A percentile compares a stretch with the other conserved stretches of the same genome.
phyloP scores from a whole-genome alignment of 352 stramenopile genomes.

The Globisporangium spinosum region DNA sequence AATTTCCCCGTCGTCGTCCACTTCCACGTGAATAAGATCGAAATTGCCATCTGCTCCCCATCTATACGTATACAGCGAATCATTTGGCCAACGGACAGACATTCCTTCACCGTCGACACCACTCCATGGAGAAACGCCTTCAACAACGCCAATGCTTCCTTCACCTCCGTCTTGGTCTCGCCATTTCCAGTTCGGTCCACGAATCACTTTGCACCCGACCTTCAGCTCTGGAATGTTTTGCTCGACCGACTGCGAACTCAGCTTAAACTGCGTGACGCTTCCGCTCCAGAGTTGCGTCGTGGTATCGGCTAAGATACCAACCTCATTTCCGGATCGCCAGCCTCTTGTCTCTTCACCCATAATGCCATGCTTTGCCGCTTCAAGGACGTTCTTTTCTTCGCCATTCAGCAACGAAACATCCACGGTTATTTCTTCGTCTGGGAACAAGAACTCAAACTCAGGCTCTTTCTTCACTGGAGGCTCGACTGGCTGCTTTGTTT shows the following conservation, averaged over 20 bases:
- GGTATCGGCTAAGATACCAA: constrained; percentile 68
- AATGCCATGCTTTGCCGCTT: constrained; percentile 69
- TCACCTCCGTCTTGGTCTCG: constrained; percentile 86
- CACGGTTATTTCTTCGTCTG: constrained; percentile 55
- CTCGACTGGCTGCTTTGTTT: constrained; percentile 17
- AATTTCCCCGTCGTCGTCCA: constrained; percentile 75
- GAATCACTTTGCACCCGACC: constrained; percentile 85
- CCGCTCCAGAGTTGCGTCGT: constrained; percentile 76
- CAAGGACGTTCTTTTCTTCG: constrained; percentile 46
- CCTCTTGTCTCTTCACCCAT: constrained; percentile 46
- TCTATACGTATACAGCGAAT: constrained; percentile 86
- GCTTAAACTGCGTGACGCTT: constrained; percentile 61
- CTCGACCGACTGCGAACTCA: constrained; percentile 43
- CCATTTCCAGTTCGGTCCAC: constrained; percentile 90
- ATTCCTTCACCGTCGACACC: constrained; percentile 87
- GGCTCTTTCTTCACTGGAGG: constrained; percentile 22
- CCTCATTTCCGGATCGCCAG: constrained; percentile 74
- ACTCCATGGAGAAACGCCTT: constrained; percentile 86
- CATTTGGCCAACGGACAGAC: constrained; percentile 86
- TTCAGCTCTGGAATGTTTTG: constrained; percentile 53
- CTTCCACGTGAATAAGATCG: constrained; percentile 81
- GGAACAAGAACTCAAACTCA: constrained; percentile 66
- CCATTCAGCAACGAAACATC: constrained; percentile 56
- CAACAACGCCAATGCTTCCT: constrained; percentile 75
- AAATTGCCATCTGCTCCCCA: constrained; percentile 88